Percentiles rank a stretch among this genome's conserved stretches.
Evolutionary conservation across 306 rosid species (phyloP).

Genomic region (Malus fusca): DNA sequence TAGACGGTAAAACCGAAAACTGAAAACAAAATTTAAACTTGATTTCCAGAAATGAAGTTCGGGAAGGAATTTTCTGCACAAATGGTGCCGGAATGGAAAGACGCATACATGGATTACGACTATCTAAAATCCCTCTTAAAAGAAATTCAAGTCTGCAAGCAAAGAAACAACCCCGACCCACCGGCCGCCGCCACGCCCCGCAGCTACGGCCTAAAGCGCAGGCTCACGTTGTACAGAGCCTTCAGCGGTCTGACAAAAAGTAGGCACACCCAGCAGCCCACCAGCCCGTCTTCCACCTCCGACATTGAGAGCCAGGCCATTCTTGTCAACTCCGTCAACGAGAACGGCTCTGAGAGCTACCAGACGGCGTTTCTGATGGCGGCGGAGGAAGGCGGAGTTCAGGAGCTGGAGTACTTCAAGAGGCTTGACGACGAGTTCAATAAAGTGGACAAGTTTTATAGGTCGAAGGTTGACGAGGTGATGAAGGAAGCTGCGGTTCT

Average conservation of each 20-base stretch:
- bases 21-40: too few relatives aligned
- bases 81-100: slow-evolving; percentile 75
- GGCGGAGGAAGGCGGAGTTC: slow-evolving; percentile 55
- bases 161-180: slow-evolving; percentile 10
- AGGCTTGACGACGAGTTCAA: slow-evolving; percentile 53
- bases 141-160: slow-evolving; percentile 22
- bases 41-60: slow-evolving; percentile 39
- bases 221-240: slow-evolving; percentile 47
- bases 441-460: slow-evolving; percentile 50
- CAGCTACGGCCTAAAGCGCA: slow-evolving; percentile 21
- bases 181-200: slow-evolving; percentile 11
- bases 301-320: slow-evolving; percentile 62
- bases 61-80: slow-evolving; percentile 59
- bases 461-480: slow-evolving; percentile 45
- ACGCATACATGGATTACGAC: slow-evolving; percentile 62
- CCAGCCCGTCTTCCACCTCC: not conserved
- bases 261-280: not conserved
- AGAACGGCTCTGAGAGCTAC: slow-evolving; percentile 22
- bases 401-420: slow-evolving; percentile 47
- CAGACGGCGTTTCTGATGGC: slow-evolving; percentile 45
- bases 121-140: slow-evolving; percentile 45
- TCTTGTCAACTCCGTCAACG: slow-evolving; percentile 26
- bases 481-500: slow-evolving; percentile 51
- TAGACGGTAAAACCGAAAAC: too few relatives aligned
- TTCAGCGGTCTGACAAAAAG: slow-evolving; percentile 65